A percentile compares a stretch with the other conserved stretches of the same genome.
phyloP scores from a whole-genome alignment of 768 basidiomycete genomes.

The Agrocybe chaxingu region DNA sequence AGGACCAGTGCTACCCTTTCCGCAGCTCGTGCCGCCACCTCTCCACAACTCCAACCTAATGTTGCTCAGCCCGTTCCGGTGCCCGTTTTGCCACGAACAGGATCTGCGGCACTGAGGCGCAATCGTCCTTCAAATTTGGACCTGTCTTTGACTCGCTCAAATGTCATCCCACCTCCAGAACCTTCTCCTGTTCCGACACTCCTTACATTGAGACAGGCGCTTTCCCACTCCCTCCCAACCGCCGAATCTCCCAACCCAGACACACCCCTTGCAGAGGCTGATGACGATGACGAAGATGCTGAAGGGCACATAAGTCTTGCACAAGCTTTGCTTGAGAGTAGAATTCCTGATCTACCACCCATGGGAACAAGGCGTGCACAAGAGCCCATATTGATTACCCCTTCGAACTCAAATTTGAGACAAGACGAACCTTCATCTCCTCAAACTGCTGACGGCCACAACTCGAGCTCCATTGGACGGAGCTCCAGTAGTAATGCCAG shows the following conservation, averaged over 20 bases:
- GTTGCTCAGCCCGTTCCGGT: constrained; percentile 17
- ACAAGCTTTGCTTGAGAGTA: constrained; percentile 75
- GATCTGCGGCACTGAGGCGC: constrained; percentile 35
- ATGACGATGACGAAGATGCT: constrained; percentile 61
- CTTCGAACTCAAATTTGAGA: constrained; percentile 34
- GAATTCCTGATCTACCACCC: constrained; percentile 72
- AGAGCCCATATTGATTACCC: constrained; percentile 60
- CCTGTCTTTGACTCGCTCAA: constrained; percentile 41
- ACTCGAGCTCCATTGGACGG: constrained; percentile 21
- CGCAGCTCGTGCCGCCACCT: constrained; percentile 23
- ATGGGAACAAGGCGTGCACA: constrained; percentile 63
- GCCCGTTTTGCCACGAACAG: constrained; percentile 27
- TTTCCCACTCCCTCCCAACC: constrained; percentile 44
- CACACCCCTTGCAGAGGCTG: constrained; percentile 39
- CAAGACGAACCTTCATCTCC: constrained; percentile 43
- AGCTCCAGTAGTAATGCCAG: constrained; percentile 29
- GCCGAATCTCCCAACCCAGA: constrained; percentile 27
- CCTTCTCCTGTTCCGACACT: constrained; percentile 65
- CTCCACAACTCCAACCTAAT: constrained; percentile 22
- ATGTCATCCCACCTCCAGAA: constrained; percentile 36
- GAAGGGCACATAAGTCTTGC: constrained; percentile 69
- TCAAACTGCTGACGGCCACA: constrained; percentile 42
- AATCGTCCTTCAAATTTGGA: constrained; percentile 70
- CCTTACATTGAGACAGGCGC: constrained; percentile 62
- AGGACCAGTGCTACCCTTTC: constrained; percentile 63